Conservation (phyloP, 768 basidiomycete species). For the Boletellus ananas region DNA sequence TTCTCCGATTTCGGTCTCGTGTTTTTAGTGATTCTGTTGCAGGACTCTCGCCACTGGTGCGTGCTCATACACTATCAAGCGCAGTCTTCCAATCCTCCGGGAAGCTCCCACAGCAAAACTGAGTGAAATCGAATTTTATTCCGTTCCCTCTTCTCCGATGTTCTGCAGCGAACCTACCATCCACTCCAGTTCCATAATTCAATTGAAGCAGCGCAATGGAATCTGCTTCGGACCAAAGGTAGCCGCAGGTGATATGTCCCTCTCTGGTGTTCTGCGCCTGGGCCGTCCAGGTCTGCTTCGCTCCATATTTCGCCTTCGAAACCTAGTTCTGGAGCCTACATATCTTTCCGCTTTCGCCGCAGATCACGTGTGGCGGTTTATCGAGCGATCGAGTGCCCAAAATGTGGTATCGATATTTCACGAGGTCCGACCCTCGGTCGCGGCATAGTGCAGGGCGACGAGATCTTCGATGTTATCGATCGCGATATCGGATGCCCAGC, state of each 20-base stretch:
- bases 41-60: constrained; percentile 47
- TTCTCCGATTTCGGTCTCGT: constrained; percentile 41
- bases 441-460: constrained; percentile 41
- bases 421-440: constrained; percentile 51
- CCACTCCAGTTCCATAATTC: constrained; percentile 43
- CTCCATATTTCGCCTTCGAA: constrained; percentile 32
- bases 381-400: constrained; percentile 36
- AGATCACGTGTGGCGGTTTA: constrained; percentile 14
- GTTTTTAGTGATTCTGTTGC: constrained; percentile 45
- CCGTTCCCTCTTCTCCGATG: constrained; percentile 22
- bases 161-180: constrained; percentile 50
- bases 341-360: constrained; percentile 36
- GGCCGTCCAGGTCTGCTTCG: constrained; percentile 3
- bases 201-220: constrained; percentile 36
- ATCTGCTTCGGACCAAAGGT: constrained; percentile 27
- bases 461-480: constrained; percentile 42
- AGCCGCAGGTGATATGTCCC: not conserved
- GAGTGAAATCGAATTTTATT: constrained; percentile 34
- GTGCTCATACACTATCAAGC: constrained; percentile 20
- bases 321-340: constrained; percentile 36
- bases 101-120: constrained; percentile 29
- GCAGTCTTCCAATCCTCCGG: constrained; percentile 11
- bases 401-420: constrained; percentile 45
- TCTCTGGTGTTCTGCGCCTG: not conserved
- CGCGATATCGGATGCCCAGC: constrained; percentile 44